A percentile compares a stretch with the other conserved stretches of the same genome.
Conservation (phyloP, 1,284 basidiomycete species). For the Leucoagaricus sp. region DNA sequence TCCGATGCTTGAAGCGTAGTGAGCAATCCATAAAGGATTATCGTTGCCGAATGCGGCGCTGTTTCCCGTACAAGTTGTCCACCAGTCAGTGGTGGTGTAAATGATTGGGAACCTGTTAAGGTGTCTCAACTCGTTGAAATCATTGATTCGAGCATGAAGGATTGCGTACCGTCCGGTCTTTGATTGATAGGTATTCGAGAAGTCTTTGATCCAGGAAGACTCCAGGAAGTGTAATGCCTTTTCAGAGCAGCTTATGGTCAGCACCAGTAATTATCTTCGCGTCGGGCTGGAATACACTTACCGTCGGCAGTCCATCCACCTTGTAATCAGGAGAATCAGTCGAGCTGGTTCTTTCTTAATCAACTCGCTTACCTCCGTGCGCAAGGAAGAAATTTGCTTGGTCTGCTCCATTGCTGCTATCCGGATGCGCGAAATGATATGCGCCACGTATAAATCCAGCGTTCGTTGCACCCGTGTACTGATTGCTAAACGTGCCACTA, state of each 20-base stretch:
- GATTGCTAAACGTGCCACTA: constrained; percentile 3
- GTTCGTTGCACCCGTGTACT: constrained; percentile 47
- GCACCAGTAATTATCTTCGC: no score
- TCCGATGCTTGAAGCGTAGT: constrained; percentile 49
- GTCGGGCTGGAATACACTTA: no score
- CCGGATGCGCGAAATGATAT: constrained; percentile 64
- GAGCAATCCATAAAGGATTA: constrained; percentile 63
- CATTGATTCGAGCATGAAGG: background rate
- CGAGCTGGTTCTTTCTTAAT: background rate
- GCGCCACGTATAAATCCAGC: constrained; percentile 57
- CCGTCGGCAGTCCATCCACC: constrained; percentile 34
- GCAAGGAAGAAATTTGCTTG: constrained; percentile 64
- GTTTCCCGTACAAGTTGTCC: constrained; percentile 65
- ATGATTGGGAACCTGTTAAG: constrained; percentile 51
- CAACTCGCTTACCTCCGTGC: constrained; percentile 47
- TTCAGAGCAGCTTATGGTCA: background rate
- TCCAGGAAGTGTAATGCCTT: constrained; percentile 58
- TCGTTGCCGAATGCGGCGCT: constrained; percentile 47
- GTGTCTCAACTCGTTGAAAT: background rate
- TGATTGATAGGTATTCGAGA: constrained; percentile 60
- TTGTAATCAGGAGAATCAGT: background rate
- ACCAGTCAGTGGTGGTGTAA: constrained; percentile 69
- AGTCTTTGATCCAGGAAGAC: constrained; percentile 64
- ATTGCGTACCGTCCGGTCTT: constrained; percentile 44
- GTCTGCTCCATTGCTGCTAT: constrained; percentile 49